These are phyloP conservation scores for Musa itinerans DNA, from an alignment of 176 grass and related monocot species.

Conservation along the genomic window DNA sequence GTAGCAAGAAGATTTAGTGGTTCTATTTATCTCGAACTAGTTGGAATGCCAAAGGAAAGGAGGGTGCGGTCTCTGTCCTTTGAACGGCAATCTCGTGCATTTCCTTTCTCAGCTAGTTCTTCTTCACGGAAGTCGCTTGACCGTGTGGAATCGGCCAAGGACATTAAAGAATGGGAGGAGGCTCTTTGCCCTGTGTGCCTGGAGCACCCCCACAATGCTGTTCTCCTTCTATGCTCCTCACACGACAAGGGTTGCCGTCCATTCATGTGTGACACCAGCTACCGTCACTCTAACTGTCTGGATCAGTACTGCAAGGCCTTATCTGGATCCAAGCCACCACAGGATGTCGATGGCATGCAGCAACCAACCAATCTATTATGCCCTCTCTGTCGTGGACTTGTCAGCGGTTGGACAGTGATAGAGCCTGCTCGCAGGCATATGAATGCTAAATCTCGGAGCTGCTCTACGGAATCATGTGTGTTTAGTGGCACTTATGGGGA, in stretches of 20 bases:
- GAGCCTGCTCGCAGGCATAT: slow-evolving; percentile 45
- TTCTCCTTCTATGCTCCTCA: slow-evolving; percentile 68
- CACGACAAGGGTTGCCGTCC: slow-evolving; percentile 70
- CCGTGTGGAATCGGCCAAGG: slow-evolving; percentile 18
- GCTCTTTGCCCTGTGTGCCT: slow-evolving; percentile 76
- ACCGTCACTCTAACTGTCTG: slow-evolving; percentile 64
- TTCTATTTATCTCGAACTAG: not conserved
- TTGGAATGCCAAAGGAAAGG: slow-evolving; percentile 75
- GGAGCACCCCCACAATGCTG: slow-evolving; percentile 87
- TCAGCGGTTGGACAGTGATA: slow-evolving; percentile 53
- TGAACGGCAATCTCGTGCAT: slow-evolving; percentile 23
- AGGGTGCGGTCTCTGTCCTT: slow-evolving; percentile 30
- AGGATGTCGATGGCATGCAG: slow-evolving; percentile 26
- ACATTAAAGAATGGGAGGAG: slow-evolving; percentile 57
- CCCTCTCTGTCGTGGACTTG: slow-evolving; percentile 59
- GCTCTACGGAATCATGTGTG: slow-evolving; percentile 56
- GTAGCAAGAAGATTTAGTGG: slow-evolving; percentile 18
- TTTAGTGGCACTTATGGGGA: slow-evolving; percentile 58
- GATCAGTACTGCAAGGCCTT: slow-evolving; percentile 65
- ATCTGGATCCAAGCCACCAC: slow-evolving; percentile 23
- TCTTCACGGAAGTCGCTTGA: slow-evolving; percentile 14
- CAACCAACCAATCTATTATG: slow-evolving; percentile 33
- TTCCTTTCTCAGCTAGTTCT: not conserved
- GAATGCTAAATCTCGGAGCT: slow-evolving; percentile 51
- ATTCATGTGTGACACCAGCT: slow-evolving; percentile 75